These are phyloP conservation scores for Inga oerstediana DNA, from an alignment of 306 rosid genomes.

Conservation along the genomic window DNA sequence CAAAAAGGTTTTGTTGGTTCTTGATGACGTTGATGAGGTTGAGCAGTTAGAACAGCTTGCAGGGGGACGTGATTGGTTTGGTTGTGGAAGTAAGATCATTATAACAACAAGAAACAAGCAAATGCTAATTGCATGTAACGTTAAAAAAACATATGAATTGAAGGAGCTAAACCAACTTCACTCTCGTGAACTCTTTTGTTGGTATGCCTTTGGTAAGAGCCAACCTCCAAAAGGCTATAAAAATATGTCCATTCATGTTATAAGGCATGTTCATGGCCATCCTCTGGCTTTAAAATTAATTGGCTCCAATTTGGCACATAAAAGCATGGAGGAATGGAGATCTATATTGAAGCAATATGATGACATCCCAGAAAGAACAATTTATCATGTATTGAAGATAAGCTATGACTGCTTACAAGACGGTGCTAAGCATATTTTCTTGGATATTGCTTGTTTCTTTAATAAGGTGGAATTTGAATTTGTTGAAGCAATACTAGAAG, in stretches of 20 bases:
- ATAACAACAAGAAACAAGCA: background rate
- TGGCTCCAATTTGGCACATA: background rate
- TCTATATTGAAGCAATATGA: background rate
- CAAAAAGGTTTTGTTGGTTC: background rate
- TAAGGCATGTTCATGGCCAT: background rate
- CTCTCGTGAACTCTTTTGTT: background rate
- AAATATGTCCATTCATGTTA: background rate
- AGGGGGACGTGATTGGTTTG: background rate
- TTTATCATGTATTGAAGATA: background rate
- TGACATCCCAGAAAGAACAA: background rate
- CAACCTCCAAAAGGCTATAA: background rate
- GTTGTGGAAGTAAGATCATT: background rate
- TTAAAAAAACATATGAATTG: background rate
- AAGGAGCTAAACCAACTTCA: background rate
- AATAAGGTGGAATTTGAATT: background rate
- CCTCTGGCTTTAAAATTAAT: background rate
- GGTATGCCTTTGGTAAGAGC: background rate
- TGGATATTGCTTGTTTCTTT: slow-evolving; percentile 13
- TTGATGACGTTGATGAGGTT: background rate
- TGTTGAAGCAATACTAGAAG: slow-evolving; percentile 8
- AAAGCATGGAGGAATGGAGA: background rate
- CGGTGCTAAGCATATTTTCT: background rate
- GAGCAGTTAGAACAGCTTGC: background rate
- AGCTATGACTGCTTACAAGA: slow-evolving; percentile 2
- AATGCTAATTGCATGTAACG: background rate